A percentile compares a stretch with the other conserved stretches of the same genome.
Evolutionary conservation across 768 basidiomycete species (phyloP).

Genomic region (Tricholoma matsutake): DNA sequence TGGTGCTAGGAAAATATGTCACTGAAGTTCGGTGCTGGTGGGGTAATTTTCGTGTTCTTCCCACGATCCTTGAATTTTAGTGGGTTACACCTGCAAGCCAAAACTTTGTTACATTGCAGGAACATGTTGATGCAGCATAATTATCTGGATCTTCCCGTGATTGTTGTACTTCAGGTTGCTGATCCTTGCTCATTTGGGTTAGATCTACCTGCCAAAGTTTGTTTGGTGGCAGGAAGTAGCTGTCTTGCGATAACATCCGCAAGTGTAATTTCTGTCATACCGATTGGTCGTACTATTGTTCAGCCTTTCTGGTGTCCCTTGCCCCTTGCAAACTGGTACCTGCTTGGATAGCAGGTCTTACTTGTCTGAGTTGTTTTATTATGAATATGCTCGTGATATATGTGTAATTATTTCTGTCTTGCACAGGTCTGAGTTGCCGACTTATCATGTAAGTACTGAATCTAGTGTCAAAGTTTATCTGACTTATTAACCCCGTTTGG

Average conservation of each 20-base stretch:
- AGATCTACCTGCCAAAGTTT: not conserved
- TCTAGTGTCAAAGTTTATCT: not conserved
- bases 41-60: not conserved
- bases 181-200: not conserved
- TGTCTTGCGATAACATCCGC: not conserved
- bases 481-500: not conserved
- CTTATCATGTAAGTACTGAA: not conserved
- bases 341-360: not conserved
- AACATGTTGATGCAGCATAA: no score
- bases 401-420: not conserved
- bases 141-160: not conserved
- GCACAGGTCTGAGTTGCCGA: not conserved
- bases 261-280: not conserved
- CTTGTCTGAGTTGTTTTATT: not conserved
- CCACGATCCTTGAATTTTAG: no score
- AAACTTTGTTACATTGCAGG: no score
- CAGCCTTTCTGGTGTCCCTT: not conserved
- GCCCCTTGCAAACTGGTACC: not conserved
- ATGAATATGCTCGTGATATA: not conserved
- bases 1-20: not conserved
- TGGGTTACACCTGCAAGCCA: no score
- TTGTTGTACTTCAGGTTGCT: not conserved
- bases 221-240: not conserved
- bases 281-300: not conserved
- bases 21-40: not conserved